Conservation (phyloP, 2,329 filamentous ascomycete species). For the Fusarium miscanthi region DNA sequence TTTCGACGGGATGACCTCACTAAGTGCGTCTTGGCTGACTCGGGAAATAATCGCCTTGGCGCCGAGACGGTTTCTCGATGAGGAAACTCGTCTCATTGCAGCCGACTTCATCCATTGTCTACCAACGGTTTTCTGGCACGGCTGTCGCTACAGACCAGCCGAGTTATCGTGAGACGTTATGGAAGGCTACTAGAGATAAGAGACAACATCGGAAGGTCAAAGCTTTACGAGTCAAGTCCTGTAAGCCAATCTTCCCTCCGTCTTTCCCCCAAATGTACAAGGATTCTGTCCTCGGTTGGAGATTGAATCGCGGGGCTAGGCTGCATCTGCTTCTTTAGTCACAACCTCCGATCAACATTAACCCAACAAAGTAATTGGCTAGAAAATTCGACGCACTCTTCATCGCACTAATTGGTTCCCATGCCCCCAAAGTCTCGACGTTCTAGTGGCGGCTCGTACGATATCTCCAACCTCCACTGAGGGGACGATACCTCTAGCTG, state of each 20-base stretch:
- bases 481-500: neutral
- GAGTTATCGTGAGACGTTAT: neutral
- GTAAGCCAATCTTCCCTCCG: neutral
- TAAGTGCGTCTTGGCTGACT: slow-evolving; percentile 13
- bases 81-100: neutral
- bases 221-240: neutral
- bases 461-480: slow-evolving; percentile 19
- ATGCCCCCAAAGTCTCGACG: neutral
- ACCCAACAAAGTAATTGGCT: neutral
- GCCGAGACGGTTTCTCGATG: neutral
- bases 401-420: neutral
- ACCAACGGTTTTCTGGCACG: neutral
- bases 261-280: neutral
- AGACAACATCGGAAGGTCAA: neutral
- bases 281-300: slow-evolving; percentile 2
- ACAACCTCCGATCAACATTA: neutral
- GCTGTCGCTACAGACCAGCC: neutral
- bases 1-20: slow-evolving; percentile 29
- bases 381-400: neutral
- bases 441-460: slow-evolving; percentile 11
- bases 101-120: neutral
- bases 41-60: slow-evolving; percentile 27
- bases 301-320: neutral
- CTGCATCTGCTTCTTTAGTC: slow-evolving; percentile 2
- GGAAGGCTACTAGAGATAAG: neutral